Conservation (phyloP, 139 green algal species). For the Helicosporidium sp. region DNA sequence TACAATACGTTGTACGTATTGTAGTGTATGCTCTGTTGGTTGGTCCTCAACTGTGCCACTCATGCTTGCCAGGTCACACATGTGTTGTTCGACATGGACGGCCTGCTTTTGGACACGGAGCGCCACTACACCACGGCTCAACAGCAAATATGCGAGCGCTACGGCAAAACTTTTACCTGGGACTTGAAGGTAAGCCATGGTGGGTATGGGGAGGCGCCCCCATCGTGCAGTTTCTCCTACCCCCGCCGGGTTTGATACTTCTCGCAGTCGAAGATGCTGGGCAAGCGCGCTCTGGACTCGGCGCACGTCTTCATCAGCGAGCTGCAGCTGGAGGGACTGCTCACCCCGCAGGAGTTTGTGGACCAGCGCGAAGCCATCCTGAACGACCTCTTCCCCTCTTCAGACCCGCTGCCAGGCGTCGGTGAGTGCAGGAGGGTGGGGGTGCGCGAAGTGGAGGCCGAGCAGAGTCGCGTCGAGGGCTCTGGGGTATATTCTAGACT, state of each 20-base stretch:
- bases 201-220: too few relatives aligned
- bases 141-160: conserved; percentile 30
- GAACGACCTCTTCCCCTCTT: conserved; percentile 39
- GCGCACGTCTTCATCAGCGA: conserved; percentile 32
- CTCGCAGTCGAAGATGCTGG: conserved; percentile 15
- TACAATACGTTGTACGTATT: too few relatives aligned
- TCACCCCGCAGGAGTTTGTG: conserved; percentile 35
- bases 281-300: conserved; percentile 19
- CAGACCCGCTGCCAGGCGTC: conserved; percentile 48
- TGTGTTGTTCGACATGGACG: conserved; percentile 54
- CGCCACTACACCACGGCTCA: conserved; percentile 52
- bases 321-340: conserved; percentile 27
- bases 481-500: not conserved
- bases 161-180: conserved; percentile 57
- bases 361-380: conserved; percentile 42
- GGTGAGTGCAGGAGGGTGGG: not conserved
- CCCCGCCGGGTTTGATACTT: not conserved
- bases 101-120: conserved; percentile 66
- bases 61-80: conserved; percentile 3
- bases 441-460: not conserved
- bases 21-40: too few relatives aligned
- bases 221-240: too few relatives aligned
- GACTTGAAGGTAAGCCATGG: conserved; percentile 51
- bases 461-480: not conserved
- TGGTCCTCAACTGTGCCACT: not conserved